Percentiles rank a stretch among this genome's conserved stretches.
phyloP scores from a whole-genome alignment of 140 eudicot species.

The Anethum foeniculum region DNA sequence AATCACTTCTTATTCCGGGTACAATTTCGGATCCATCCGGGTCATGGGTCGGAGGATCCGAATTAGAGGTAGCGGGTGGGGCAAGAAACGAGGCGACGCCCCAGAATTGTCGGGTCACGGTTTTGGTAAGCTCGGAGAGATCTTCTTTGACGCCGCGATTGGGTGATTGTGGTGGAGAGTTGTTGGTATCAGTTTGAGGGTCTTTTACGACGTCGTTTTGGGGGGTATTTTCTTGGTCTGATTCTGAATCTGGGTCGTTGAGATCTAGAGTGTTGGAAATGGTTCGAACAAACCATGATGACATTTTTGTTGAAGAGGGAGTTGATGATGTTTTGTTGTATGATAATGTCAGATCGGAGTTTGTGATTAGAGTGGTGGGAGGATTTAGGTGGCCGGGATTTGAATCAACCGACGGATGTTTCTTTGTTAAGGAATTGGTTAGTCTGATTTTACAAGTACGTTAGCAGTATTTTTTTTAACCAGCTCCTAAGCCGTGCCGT shows the following conservation, averaged over 20 bases:
- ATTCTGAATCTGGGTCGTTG: conserved; percentile 16
- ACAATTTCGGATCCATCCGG: conserved; percentile 35
- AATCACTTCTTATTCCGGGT: conserved; percentile 52
- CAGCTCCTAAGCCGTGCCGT: too few species aligned
- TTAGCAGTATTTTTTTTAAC: too few species aligned
- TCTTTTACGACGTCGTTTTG: conserved; percentile 5
- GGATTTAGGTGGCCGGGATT: background rate
- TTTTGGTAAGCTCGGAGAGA: conserved; percentile 68
- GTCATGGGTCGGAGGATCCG: conserved; percentile 3
- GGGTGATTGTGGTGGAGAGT: conserved; percentile 29
- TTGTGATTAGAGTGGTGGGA: too few species aligned
- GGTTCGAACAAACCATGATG: conserved; percentile 73
- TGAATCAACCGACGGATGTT: background rate
- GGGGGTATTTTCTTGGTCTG: conserved; percentile 23
- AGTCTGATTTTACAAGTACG: too few species aligned
- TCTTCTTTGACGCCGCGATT: conserved; percentile 71
- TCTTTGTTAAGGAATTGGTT: background rate
- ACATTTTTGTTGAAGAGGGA: conserved; percentile 31
- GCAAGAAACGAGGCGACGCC: conserved; percentile 86
- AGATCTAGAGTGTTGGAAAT: conserved; percentile 51
- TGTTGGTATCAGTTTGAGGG: conserved; percentile 12
- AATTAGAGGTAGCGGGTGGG: conserved; percentile 29
- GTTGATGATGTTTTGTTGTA: background rate
- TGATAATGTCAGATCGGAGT: background rate
- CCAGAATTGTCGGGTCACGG: conserved; percentile 68